Evolutionary conservation across 1,284 basidiomycete genomes (phyloP).

Genomic region (Schizophyllum commune): DNA sequence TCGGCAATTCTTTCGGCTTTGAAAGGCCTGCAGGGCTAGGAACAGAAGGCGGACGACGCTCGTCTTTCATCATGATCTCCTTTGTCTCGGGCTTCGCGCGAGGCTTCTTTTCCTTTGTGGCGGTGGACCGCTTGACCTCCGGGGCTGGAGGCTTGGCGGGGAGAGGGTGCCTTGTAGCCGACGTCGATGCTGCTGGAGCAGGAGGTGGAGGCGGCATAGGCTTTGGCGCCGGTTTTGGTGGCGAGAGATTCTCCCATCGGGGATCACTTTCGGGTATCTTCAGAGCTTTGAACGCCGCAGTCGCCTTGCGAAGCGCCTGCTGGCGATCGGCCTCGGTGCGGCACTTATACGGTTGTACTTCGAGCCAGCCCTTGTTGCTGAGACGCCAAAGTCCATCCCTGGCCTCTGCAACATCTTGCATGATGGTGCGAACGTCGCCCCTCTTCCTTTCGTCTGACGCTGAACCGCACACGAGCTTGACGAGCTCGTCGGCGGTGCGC

Average conservation of each 20-base stretch:
- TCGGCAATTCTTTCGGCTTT: not conserved
- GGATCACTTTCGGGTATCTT: slow-evolving; percentile 50
- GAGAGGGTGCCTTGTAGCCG: slow-evolving; percentile 4
- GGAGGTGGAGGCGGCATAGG: slow-evolving; percentile 5
- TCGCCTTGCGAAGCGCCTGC: slow-evolving; percentile 40
- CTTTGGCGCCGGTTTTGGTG: slow-evolving; percentile 18
- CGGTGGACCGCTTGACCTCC: not conserved
- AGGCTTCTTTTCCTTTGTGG: not conserved
- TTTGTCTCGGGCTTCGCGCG: not conserved
- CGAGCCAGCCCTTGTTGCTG: slow-evolving; percentile 47
- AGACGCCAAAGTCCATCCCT: slow-evolving; percentile 37
- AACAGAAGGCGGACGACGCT: not conserved
- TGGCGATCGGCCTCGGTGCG: slow-evolving; percentile 38
- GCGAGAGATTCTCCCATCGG: slow-evolving; percentile 32
- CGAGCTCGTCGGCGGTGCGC: slow-evolving; percentile 33
- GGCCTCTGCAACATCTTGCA: slow-evolving; percentile 44
- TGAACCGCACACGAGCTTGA: slow-evolving; percentile 37
- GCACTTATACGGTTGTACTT: slow-evolving; percentile 61
- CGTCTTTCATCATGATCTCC: not conserved
- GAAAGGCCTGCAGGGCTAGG: not conserved
- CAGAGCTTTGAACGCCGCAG: slow-evolving; percentile 36
- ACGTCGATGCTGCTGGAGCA: slow-evolving; percentile 4
- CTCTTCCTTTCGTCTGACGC: not conserved
- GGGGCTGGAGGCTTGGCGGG: slow-evolving; percentile 9
- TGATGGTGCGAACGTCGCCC: not conserved